Conservation (phyloP, 768 basidiomycete genomes). For the Lanmaoa rubissima region DNA sequence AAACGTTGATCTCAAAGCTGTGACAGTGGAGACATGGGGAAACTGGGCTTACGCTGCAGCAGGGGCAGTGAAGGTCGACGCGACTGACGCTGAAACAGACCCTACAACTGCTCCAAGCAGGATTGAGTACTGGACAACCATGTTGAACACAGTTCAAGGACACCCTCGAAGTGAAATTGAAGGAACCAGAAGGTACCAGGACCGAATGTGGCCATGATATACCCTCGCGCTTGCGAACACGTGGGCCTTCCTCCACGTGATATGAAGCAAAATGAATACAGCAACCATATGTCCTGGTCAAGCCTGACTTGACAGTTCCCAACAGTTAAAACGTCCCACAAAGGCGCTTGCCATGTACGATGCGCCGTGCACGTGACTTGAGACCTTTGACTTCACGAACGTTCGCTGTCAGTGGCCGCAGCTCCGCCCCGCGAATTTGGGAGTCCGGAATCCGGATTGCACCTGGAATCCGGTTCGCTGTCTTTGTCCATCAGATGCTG, state of each 20-base stretch:
- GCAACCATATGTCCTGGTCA: background rate
- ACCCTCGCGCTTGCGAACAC: constrained; percentile 2
- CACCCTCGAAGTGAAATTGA: too few species aligned
- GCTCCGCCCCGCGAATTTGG: background rate
- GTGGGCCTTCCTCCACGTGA: background rate
- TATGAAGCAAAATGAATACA: background rate
- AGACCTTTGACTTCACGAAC: background rate
- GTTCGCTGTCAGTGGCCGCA: background rate
- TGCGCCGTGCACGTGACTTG: background rate
- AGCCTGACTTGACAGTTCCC: background rate
- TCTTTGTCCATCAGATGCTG: background rate
- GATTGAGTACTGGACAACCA: constrained; percentile 13
- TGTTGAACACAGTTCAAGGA: constrained; percentile 2
- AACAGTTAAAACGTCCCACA: background rate
- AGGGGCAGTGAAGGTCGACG: constrained; percentile 29
- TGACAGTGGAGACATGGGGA: background rate
- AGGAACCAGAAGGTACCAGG: background rate
- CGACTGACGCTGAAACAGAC: constrained; percentile 22
- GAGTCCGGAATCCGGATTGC: background rate
- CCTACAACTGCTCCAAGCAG: constrained; percentile 15
- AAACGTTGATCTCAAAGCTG: background rate
- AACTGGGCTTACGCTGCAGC: constrained; percentile 25
- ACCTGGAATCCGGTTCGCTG: too few species aligned
- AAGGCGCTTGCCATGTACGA: background rate
- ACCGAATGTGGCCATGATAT: constrained; percentile 5